Percentiles rank a stretch among this genome's conserved stretches.
Conservation (phyloP, 805 yeast species). For the Candida takata region DNA sequence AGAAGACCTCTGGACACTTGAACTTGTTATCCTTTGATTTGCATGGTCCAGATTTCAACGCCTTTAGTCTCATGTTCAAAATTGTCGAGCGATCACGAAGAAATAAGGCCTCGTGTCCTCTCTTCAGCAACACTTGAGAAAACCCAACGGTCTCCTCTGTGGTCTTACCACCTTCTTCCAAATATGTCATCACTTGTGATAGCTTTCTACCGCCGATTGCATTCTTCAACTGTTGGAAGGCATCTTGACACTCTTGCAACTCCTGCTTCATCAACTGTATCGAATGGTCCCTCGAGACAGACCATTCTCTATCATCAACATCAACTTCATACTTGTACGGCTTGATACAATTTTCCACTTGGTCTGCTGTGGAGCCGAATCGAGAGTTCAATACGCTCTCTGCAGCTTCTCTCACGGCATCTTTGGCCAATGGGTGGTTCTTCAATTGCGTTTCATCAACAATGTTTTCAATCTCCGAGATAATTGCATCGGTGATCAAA, state of each 20-base stretch:
- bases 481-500: slow-evolving; percentile 70
- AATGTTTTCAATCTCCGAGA: slow-evolving; percentile 70
- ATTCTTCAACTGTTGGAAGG: slow-evolving; percentile 50
- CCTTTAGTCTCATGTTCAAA: slow-evolving; percentile 66
- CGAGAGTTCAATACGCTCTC: slow-evolving; percentile 67
- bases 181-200: slow-evolving; percentile 71
- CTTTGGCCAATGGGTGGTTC: slow-evolving; percentile 81
- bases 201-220: slow-evolving; percentile 81
- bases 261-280: slow-evolving; percentile 73
- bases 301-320: slow-evolving; percentile 94
- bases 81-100: slow-evolving; percentile 66
- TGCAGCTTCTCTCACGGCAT: slow-evolving; percentile 81
- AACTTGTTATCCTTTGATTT: slow-evolving; percentile 72
- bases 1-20: slow-evolving; percentile 89
- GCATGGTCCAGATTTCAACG: slow-evolving; percentile 72
- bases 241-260: slow-evolving; percentile 67
- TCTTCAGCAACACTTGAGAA: slow-evolving; percentile 61
- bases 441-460: slow-evolving; percentile 68
- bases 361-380: slow-evolving; percentile 91
- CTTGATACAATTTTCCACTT: slow-evolving; percentile 95
- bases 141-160: slow-evolving; percentile 77
- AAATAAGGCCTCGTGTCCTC: slow-evolving; percentile 82
- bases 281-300: slow-evolving; percentile 70
- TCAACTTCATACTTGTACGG: slow-evolving; percentile 98
- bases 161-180: slow-evolving; percentile 32